phyloP scores from a whole-genome alignment of 2,329 filamentous ascomycete species.

The Calonectria pseudoturangicola region DNA sequence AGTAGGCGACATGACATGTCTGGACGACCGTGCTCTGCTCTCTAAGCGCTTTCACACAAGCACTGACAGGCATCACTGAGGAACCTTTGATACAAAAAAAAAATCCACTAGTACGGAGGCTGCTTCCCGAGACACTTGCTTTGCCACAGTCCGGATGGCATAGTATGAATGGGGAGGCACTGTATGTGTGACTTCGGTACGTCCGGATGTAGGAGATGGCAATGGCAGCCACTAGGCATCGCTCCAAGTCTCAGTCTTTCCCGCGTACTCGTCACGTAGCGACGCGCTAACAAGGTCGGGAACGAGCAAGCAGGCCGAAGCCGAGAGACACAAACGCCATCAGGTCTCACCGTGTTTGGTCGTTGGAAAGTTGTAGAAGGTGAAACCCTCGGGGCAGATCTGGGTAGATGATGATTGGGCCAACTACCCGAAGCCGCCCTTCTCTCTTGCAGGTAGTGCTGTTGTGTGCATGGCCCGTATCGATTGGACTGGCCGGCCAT shows the following conservation, averaged over 20 bases:
- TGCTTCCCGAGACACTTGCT: conserved; percentile 7
- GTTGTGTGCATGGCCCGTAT: conserved; percentile 3
- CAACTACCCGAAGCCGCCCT: background rate
- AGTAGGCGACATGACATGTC: background rate
- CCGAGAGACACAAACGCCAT: background rate
- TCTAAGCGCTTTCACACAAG: background rate
- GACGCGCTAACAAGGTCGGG: conserved; percentile 6
- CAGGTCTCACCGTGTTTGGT: conserved; percentile 1
- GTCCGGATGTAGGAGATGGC: conserved; percentile 10
- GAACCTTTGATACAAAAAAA: background rate
- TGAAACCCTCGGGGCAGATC: conserved; percentile 12
- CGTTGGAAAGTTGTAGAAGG: conserved; percentile 7
- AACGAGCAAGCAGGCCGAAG: conserved; percentile 17
- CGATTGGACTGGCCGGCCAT: background rate
- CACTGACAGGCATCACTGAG: background rate
- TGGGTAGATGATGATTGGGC: background rate
- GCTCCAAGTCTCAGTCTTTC: background rate
- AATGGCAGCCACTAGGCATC: conserved; percentile 14
- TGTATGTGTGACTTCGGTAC: conserved; percentile 26
- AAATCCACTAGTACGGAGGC: background rate
- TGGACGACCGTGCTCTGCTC: background rate
- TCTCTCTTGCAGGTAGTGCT: conserved; percentile 4
- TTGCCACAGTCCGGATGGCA: conserved; percentile 10
- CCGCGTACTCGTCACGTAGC: conserved; percentile 1
- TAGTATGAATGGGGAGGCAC: background rate